Base-by-base conservation (phyloP, 108 stramenopile species). In the Nitzschia putrida region DNA sequence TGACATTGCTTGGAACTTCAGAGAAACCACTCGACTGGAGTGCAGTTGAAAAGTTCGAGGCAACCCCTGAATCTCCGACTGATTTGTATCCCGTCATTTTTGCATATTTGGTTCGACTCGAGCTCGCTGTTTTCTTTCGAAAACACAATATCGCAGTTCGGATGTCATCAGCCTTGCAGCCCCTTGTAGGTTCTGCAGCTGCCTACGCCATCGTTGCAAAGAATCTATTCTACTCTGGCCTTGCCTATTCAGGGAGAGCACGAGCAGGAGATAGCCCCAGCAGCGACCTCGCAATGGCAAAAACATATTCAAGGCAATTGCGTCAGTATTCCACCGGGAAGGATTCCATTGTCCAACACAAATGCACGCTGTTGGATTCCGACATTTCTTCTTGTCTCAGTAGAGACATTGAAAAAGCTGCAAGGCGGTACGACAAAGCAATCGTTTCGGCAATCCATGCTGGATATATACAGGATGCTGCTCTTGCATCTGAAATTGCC, bases 381-480 rank as follows among this genome's bases (percentile, higher is more conserved):
- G 63, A 70, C 38, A 41, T 70, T 18, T 49, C 66, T 16, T 58
- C 76, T 7, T 61, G 55, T 7, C 39, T n/a, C 12, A 43, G 41
- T 24, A 37, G 26, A 47, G 58, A 68, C 43, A 29, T 41, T n/a
- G 39, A 53, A n/a, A 63, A 59, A 44, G 24, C 70, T 55, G 29
- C 52, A 14, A 21, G 13, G 1, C 56, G 45, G 12, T 77, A 70
- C 47, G 76, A 77, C 44, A 56, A 65, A 42, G 76, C 68, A 20
- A 77, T 77, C 16, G 13, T n/a, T 9, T 34, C 42, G 56, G 76
- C 76, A 34, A 14, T 77, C 10, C 25, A 70, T 18, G 34, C 53
- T 39, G 68, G 76, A 24, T 64, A 65, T 29, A 34, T 65, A 50
- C 76, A 77, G 56, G 67, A 69, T 70, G 76, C 76, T 7, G 76